A percentile compares a stretch with the other conserved stretches of the same genome.
Conservation (phyloP, 148 eudicot genomes). For the Rhododendron ovatum region DNA sequence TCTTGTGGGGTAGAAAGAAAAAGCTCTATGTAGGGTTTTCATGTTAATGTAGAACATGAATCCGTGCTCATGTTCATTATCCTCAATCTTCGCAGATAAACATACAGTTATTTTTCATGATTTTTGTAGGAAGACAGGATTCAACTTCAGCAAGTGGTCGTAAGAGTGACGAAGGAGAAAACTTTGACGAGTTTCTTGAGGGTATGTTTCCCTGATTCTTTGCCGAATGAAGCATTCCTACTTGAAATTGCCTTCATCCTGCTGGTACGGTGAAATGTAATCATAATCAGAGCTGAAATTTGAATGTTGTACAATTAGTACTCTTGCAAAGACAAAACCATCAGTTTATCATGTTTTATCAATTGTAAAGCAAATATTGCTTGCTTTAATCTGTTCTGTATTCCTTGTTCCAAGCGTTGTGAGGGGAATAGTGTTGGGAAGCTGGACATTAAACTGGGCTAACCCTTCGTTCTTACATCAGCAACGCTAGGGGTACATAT, state of each 20-base stretch:
- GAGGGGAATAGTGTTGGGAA: neutral
- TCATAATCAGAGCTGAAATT: neutral
- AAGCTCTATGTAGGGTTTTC: neutral
- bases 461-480: neutral
- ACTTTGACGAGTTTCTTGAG: conserved; percentile 62
- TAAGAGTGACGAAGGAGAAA: conserved; percentile 35
- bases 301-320: neutral
- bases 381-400: neutral
- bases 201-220: conserved; percentile 75
- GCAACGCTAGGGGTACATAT: no score
- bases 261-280: neutral
- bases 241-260: neutral
- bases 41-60: neutral
- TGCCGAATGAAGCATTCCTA: neutral
- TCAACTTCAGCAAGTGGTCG: conserved; percentile 20
- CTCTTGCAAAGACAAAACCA: neutral
- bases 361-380: neutral
- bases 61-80: neutral
- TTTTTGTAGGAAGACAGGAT: conserved; percentile 31
- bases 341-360: neutral
- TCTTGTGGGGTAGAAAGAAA: neutral
- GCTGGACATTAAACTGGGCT: neutral
- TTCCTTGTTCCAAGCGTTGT: neutral
- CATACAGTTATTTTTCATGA: neutral
- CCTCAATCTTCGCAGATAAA: neutral